Percentiles rank a stretch among this genome's conserved stretches.
Evolutionary conservation across 305 asterid species (phyloP).

Genomic region (Euphrasia arctica): DNA sequence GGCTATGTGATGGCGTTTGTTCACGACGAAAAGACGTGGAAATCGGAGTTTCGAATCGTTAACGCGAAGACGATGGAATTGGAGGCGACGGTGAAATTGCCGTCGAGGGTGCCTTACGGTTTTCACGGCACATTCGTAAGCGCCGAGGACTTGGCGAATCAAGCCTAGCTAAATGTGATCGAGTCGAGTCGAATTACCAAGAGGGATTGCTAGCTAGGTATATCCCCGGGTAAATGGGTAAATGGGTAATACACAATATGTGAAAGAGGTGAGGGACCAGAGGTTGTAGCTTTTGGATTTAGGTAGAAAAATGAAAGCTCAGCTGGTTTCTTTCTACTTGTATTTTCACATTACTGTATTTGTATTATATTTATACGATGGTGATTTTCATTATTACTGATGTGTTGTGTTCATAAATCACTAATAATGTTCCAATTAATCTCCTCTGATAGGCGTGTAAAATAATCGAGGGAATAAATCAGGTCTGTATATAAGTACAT

Average conservation of each 20-base stretch:
- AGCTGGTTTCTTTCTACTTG: conserved; percentile 52
- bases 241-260: conserved; percentile 17
- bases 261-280: conserved; percentile 43
- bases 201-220: conserved; percentile 38
- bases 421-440: too few species aligned
- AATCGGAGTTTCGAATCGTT: conserved; percentile 44
- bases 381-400: background rate
- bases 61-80: conserved; percentile 23
- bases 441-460: too few species aligned
- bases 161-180: too few species aligned
- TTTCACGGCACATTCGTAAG: too few species aligned
- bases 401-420: background rate
- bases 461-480: too few species aligned
- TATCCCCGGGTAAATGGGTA: conserved; percentile 42
- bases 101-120: too few species aligned
- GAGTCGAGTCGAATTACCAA: conserved; percentile 23
- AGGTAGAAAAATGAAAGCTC: conserved; percentile 62
- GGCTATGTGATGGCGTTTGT: conserved; percentile 40
- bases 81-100: too few species aligned
- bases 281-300: conserved; percentile 71
- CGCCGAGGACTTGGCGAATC: too few species aligned
- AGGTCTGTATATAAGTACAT: too few species aligned
- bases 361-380: conserved; percentile 4
- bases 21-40: conserved; percentile 36
- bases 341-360: conserved; percentile 44